Conservation (phyloP, 257 asterid genomes). For the Ilex aquifolium region DNA sequence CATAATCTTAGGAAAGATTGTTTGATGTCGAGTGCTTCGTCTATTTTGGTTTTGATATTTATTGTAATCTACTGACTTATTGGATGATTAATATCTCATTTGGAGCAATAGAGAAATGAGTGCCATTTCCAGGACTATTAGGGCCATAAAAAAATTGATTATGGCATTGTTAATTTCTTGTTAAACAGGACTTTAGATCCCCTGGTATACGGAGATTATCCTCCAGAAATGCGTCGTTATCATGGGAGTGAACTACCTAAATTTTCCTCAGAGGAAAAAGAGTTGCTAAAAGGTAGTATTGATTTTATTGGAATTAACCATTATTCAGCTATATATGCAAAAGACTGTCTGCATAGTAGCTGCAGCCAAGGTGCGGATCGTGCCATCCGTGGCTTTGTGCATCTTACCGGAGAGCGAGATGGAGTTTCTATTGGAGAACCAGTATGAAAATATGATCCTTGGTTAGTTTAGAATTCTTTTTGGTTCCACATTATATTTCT, state of each 20-base stretch:
- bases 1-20: too few species aligned
- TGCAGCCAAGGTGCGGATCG: constrained; percentile 50
- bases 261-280: constrained; percentile 53
- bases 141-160: neutral
- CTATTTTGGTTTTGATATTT: neutral
- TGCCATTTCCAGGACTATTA: neutral
- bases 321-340: constrained; percentile 56
- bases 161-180: neutral
- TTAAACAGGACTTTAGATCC: constrained; percentile 59
- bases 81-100: neutral
- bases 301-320: constrained; percentile 79
- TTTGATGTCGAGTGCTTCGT: neutral
- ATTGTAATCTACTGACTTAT: neutral
- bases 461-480: neutral
- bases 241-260: constrained; percentile 49
- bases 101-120: neutral
- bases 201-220: constrained; percentile 47
- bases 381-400: constrained; percentile 50
- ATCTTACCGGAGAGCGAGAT: constrained; percentile 29
- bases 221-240: constrained; percentile 4
- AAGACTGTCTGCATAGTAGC: constrained; percentile 52
- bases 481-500: neutral
- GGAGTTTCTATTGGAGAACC: constrained; percentile 75
- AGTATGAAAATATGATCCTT: constrained; percentile 25
- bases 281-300: constrained; percentile 37